Conservation (phyloP, 2,329 filamentous ascomycete species). For the Sordariomycetes sp. region DNA sequence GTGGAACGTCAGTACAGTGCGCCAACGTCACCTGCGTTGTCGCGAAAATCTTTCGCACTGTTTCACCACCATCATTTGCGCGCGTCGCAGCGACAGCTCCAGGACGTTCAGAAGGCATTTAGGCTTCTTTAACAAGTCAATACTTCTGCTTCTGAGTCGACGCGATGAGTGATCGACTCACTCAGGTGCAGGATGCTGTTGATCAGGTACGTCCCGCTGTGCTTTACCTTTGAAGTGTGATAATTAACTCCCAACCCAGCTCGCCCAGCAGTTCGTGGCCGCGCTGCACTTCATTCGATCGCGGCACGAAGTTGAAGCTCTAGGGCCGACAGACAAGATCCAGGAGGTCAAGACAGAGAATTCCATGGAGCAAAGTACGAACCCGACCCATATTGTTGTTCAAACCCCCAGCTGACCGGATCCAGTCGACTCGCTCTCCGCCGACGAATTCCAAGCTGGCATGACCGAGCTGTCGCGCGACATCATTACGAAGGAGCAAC, state of each 20-base stretch:
- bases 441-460: conserved; percentile 56
- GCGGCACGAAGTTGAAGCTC: conserved; percentile 57
- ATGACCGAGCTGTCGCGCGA: conserved; percentile 68
- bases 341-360: conserved; percentile 46
- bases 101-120: too few relatives aligned
- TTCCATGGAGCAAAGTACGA: conserved; percentile 42
- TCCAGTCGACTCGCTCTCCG: conserved; percentile 50
- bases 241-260: conserved; percentile 27
- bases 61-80: too few relatives aligned
- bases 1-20: too few relatives aligned
- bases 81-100: too few relatives aligned
- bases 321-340: conserved; percentile 49
- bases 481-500: conserved; percentile 70
- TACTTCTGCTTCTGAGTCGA: background rate
- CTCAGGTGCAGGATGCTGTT: conserved; percentile 76
- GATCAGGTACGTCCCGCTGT: conserved; percentile 53
- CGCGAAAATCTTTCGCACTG: too few relatives aligned
- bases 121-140: background rate
- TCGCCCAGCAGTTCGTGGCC: conserved; percentile 60
- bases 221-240: background rate
- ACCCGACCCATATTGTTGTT: conserved; percentile 1
- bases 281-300: conserved; percentile 57
- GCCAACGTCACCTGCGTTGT: too few relatives aligned
- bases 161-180: conserved; percentile 64
- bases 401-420: background rate